Base-by-base conservation (phyloP, 2,329 filamentous ascomycete species). In the Monosporascus cannonballus region DNA sequence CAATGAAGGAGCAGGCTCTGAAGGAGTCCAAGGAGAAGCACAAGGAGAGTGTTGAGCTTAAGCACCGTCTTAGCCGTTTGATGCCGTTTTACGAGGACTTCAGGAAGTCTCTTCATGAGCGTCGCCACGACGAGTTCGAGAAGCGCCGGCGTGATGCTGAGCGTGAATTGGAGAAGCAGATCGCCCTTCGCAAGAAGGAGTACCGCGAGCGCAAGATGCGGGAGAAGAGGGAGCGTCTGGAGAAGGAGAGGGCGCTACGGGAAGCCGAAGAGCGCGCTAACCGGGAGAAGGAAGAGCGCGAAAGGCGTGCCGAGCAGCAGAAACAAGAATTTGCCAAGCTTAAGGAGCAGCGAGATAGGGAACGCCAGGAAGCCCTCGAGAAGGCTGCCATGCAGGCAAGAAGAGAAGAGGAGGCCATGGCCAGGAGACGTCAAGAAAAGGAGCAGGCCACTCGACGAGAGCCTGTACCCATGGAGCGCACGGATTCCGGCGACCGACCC, bases 81-180 rank as follows among this genome's bases (percentile, higher is more conserved):
- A 87, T 97, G 59, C 81, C 86, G n/a, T 72, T 79, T 51, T 99
- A 96, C 74, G 90, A 94, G 70, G 74, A 76, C 9, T 97, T 96
- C 82, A 85, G 89, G 66, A 79, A 86, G 60, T 85, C 86, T 47
- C 84, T 99, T 51, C 89, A 89, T 56, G 87, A 94, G 71, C 87
- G 90, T 67, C 89, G 93, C 63, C 90, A 90, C 67, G 89, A 96
- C 63, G 91, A 97, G 72, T 99, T 97, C 62, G 94, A 97, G 80
- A 93, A 89, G 77, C 89, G 92, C 59, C 89, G 89, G 67, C 91
- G 88, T 70, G 86, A 90, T 65, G 94, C 94, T 34, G 91, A 97
- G 78, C 85, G 87, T 59, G 94, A 99, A 69, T 82, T 97, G 54
- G 89, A 97, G 77, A 88, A 87, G 72, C 90, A 95, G 76, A 96